Evolutionary conservation across 208 protist species (phyloP).

Genomic region (Trichomonas gallinae): DNA sequence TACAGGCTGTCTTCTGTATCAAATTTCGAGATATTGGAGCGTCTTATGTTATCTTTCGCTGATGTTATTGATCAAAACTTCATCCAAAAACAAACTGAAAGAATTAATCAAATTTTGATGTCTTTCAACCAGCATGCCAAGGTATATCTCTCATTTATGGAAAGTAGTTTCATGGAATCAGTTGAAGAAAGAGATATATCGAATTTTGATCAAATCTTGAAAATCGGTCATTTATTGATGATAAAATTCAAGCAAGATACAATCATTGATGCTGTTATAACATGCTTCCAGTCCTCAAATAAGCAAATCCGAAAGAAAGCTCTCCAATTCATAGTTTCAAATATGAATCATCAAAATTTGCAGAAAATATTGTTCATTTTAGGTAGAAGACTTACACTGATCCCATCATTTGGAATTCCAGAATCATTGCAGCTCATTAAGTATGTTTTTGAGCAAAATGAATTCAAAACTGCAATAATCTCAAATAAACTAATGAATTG

Average conservation of each 20-base stretch:
- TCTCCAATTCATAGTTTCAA: neutral
- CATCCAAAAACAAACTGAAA: neutral
- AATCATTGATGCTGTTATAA: neutral
- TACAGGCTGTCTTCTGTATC: neutral
- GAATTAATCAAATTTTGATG: neutral
- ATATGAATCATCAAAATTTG: neutral
- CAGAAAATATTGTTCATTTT: neutral
- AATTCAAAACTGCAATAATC: neutral
- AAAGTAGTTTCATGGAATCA: neutral
- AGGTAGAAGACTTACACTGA: neutral
- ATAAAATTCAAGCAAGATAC: neutral
- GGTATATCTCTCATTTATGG: neutral
- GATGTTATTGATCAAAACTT: neutral
- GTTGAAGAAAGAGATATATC: neutral
- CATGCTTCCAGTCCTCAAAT: neutral
- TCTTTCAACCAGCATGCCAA: neutral
- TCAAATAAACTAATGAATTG: neutral
- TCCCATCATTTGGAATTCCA: neutral
- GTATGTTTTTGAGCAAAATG: neutral
- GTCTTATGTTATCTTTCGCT: neutral
- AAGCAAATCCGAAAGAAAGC: neutral
- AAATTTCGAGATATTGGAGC: neutral
- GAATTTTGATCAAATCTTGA: neutral
- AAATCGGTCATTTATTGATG: neutral
- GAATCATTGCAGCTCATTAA: neutral